Evolutionary conservation across 371 early-diverging fungal genomes (phyloP).

Genomic region (Syncephalastrum racemosum): DNA sequence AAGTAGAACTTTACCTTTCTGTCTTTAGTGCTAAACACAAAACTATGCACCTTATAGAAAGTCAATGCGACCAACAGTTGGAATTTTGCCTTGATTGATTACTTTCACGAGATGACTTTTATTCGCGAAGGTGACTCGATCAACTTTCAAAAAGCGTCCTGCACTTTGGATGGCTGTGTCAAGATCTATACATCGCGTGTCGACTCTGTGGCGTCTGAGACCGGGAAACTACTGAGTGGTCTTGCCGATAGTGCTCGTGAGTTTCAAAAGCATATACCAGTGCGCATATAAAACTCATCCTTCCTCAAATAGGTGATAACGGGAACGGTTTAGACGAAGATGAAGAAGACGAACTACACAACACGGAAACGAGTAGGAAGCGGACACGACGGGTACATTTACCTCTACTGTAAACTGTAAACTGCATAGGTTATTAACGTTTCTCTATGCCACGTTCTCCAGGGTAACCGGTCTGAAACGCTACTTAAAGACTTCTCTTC

Average conservation of each 20-base stretch:
- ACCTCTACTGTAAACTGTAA: neutral
- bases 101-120: constrained; percentile 95
- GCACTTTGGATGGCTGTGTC: constrained; percentile 98
- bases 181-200: constrained; percentile 99
- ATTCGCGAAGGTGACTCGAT: constrained; percentile 94
- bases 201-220: constrained; percentile 97
- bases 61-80: constrained; percentile 97
- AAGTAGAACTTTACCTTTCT: neutral
- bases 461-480: constrained; percentile 61
- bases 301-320: neutral
- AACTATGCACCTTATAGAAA: constrained; percentile 65
- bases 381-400: constrained; percentile 32
- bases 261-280: constrained; percentile 3
- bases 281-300: neutral
- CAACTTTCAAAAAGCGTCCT: constrained; percentile 99
- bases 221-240: constrained; percentile 90
- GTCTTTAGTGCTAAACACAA: neutral
- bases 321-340: constrained; percentile 16
- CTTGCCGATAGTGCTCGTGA: constrained; percentile 71
- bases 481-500: constrained; percentile 78
- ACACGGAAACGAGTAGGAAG: constrained; percentile 45
- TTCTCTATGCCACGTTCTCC: neutral
- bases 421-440: neutral
- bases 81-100: constrained; percentile 98
- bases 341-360: constrained; percentile 51